phyloP scores from a whole-genome alignment of 2,329 filamentous ascomycete species.

The Pseudodiploospora longispora region DNA sequence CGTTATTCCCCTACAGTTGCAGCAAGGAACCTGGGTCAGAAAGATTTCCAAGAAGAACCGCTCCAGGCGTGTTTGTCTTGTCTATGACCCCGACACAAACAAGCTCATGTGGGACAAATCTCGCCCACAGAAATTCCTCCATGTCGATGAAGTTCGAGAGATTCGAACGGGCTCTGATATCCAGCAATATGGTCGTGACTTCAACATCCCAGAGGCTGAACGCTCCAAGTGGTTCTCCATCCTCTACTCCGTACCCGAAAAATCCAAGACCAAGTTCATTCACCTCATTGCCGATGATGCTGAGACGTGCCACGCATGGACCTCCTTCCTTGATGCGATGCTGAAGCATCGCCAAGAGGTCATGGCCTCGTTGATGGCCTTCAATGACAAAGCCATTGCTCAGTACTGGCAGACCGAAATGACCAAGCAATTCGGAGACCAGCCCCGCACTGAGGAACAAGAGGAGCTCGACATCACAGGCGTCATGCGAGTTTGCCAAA shows the following conservation, averaged over 20 bases:
- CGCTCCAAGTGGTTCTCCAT: constrained; percentile 82
- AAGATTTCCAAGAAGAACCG: constrained; percentile 83
- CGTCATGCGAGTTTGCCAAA: constrained; percentile 77
- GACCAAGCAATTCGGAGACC: constrained; percentile 54
- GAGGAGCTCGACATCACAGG: constrained; percentile 70
- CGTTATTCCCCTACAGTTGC: constrained; percentile 66
- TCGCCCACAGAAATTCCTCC: constrained; percentile 74
- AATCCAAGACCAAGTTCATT: constrained; percentile 76
- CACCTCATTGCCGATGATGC: constrained; percentile 76
- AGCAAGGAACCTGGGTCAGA: constrained; percentile 67
- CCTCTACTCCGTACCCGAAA: constrained; percentile 71
- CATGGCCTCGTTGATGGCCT: constrained; percentile 83
- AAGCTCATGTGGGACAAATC: constrained; percentile 83
- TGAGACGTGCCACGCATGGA: constrained; percentile 70
- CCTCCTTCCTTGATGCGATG: constrained; percentile 72
- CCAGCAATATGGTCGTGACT: constrained; percentile 82
- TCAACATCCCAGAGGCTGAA: constrained; percentile 57
- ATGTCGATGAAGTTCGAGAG: constrained; percentile 91
- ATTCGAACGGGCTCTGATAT: constrained; percentile 79
- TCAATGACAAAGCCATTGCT: constrained; percentile 72
- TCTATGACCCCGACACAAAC: constrained; percentile 73
- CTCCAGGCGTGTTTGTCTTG: constrained; percentile 59
- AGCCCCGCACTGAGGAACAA: constrained; percentile 43
- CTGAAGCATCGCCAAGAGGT: constrained; percentile 79
- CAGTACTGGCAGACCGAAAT: constrained; percentile 85